phyloP scores from a whole-genome alignment of 306 rosid species.

The Oxytropis ochrocephala region DNA sequence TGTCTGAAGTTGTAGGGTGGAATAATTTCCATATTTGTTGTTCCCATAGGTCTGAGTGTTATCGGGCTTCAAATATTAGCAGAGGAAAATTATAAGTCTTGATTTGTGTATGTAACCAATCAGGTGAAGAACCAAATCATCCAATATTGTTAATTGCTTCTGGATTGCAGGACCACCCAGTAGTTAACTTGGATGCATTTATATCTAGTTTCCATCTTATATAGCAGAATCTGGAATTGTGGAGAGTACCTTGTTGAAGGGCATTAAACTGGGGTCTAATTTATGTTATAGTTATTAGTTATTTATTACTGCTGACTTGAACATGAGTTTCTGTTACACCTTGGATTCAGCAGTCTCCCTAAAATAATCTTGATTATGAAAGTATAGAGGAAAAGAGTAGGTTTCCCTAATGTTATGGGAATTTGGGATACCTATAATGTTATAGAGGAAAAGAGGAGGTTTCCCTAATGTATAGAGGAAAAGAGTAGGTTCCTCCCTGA shows the following conservation, averaged over 20 bases:
- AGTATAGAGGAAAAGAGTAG: no score
- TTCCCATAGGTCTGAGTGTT: constrained; percentile 10
- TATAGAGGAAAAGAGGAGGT: no score
- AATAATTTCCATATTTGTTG: not conserved
- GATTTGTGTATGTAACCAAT: constrained; percentile 1
- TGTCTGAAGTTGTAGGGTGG: constrained; percentile 17
- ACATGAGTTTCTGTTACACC: not conserved
- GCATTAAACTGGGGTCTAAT: constrained; percentile 3
- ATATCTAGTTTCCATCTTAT: no score
- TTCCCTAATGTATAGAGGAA: no score
- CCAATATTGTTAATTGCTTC: not conserved
- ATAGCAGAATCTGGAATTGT: not conserved
- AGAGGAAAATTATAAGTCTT: not conserved
- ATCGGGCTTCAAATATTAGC: constrained; percentile 4
- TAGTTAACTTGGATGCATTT: constrained; percentile 19
- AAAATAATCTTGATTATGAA: constrained; percentile 9
- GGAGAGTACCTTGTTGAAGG: not conserved
- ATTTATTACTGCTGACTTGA: constrained; percentile 3
- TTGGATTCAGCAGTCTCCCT: not conserved
- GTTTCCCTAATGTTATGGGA: no score
- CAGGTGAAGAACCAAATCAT: not conserved
- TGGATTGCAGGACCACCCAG: not conserved
- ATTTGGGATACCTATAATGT: not conserved
- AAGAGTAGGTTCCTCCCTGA: no score
- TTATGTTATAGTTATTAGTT: not conserved